Percentiles rank a stretch among this genome's conserved stretches.
Conservation (phyloP, 1,284 basidiomycete species). For the Moesziomyces antarcticus region DNA sequence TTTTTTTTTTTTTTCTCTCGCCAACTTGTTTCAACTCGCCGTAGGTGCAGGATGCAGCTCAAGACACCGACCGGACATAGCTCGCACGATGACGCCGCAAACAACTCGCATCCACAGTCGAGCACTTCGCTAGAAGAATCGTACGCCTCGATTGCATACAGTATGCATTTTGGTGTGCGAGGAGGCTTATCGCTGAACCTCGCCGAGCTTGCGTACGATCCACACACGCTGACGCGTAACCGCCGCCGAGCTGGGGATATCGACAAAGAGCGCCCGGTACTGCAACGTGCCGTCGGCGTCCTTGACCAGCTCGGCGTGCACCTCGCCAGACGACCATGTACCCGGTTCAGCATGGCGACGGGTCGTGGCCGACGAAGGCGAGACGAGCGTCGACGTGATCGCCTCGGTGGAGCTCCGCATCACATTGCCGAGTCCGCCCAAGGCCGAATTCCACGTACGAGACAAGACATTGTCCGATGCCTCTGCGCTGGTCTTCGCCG, state of each 20-base stretch:
- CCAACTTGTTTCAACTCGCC: background rate
- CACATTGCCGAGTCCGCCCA: slow-evolving; percentile 30
- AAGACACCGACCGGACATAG: background rate
- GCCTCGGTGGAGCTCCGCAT: slow-evolving; percentile 37
- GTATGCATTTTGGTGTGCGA: too few relatives aligned
- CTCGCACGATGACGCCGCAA: background rate
- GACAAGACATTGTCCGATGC: slow-evolving; percentile 19
- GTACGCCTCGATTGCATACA: too few relatives aligned
- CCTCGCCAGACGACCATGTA: slow-evolving; percentile 59
- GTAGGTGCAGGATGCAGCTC: background rate
- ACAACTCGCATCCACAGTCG: too few relatives aligned
- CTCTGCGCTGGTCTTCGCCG: background rate
- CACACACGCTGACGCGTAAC: slow-evolving; percentile 48
- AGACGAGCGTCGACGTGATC: slow-evolving; percentile 24
- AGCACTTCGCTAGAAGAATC: too few relatives aligned
- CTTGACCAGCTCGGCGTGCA: slow-evolving; percentile 59
- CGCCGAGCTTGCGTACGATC: slow-evolving; percentile 47
- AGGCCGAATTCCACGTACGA: slow-evolving; percentile 32
- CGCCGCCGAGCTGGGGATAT: slow-evolving; percentile 55
- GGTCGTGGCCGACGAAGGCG: slow-evolving; percentile 13
- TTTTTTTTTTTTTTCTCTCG: background rate
- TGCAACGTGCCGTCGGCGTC: slow-evolving; percentile 57
- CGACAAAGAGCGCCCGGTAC: slow-evolving; percentile 55
- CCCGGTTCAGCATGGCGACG: slow-evolving; percentile 40
- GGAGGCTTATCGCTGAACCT: slow-evolving; percentile 39